Evolutionary conservation across 331 rosid species (phyloP), one percentile per base, ranked within the genome.

Genomic region (Saraca asoca): DNA sequence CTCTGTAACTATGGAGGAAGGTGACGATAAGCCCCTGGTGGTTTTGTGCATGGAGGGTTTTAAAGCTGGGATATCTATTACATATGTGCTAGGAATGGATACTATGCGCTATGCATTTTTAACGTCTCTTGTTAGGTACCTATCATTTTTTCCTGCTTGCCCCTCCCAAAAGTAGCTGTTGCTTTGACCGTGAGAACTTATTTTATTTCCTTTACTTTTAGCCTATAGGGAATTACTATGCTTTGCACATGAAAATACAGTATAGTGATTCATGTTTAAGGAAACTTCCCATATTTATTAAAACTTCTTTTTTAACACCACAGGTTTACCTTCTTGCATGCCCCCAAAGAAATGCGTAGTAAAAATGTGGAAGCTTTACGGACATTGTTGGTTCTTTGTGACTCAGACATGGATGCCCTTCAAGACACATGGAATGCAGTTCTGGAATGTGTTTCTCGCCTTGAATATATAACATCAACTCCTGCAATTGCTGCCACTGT

Each of bases 391-490:
- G 50, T 81, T 57, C 84, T 95, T 48, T 84, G 96, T 68, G 97
- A 88, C 64, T 86, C 85, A 12, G 96, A 86, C 78, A 82, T 82
- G 51, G 92, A 88, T 44, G 71, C 97, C 54, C 97, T 95, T 78
- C 93, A 85, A 79, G 97, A 95, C 80, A 90, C 99, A 45, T 95
- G 99, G 99, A 95, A 95, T 85, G 99, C 99, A 45, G 88, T 90
- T 79, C 78, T 95, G 75, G 99, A 95, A 80, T 95, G 99, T 75
- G 91, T 91, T 73, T 90, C 99, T 52, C 95, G 99, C 54, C 97
- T 95, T 62, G 99, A 95, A 75, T 86, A 69, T 62, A 95, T 95
- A 75, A 81, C 89, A 41, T 64, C 96, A 39, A 85, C 85, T 81
- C 97, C 99, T 64, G 64, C 91, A 49, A 83, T 95, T 69, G 78